These are phyloP conservation scores for Xylaria grammica DNA, from an alignment of 495 filamentous ascomycete species.

Conservation along the genomic window DNA sequence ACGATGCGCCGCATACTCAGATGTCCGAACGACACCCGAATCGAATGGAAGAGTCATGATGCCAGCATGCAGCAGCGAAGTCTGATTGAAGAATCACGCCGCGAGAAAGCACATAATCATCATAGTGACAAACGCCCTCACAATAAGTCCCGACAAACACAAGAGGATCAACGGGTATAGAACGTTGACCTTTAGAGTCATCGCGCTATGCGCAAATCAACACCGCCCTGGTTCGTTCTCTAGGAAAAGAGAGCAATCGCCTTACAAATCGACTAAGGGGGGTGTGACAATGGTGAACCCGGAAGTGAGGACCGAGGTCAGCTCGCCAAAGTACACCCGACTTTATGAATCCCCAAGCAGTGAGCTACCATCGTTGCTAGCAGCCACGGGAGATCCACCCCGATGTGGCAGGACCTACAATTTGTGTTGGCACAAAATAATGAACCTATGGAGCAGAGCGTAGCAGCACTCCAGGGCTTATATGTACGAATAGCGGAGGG, in stretches of 20 bases:
- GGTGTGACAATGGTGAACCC: not conserved
- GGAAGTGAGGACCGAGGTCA: not conserved
- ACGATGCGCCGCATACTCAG: conserved; percentile 87
- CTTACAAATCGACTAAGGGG: not conserved
- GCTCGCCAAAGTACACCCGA: not conserved
- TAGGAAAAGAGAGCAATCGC: not conserved
- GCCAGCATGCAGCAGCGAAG: conserved; percentile 79
- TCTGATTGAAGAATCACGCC: conserved; percentile 80
- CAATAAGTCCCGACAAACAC: conserved; percentile 38
- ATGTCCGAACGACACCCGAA: conserved; percentile 85
- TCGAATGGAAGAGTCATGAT: conserved; percentile 94
- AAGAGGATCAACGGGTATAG: conserved; percentile 39
- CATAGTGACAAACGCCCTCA: conserved; percentile 48
- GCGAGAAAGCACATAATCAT: conserved; percentile 67
- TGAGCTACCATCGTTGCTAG: conserved; percentile 5
- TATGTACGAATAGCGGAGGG: conserved; percentile 21
- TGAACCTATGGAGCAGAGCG: not conserved
- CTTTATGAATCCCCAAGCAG: conserved; percentile 4
- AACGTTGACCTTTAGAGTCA: not conserved
- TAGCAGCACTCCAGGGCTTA: conserved; percentile 15
- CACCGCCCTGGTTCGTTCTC: too few species aligned
- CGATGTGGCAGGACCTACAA: conserved; percentile 3
- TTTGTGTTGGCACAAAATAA: conserved; percentile 15
- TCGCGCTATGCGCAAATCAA: not conserved
- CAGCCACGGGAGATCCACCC: not conserved